phyloP scores from a whole-genome alignment of 2,329 filamentous ascomycete species.

The Hypoxylon sp. region DNA sequence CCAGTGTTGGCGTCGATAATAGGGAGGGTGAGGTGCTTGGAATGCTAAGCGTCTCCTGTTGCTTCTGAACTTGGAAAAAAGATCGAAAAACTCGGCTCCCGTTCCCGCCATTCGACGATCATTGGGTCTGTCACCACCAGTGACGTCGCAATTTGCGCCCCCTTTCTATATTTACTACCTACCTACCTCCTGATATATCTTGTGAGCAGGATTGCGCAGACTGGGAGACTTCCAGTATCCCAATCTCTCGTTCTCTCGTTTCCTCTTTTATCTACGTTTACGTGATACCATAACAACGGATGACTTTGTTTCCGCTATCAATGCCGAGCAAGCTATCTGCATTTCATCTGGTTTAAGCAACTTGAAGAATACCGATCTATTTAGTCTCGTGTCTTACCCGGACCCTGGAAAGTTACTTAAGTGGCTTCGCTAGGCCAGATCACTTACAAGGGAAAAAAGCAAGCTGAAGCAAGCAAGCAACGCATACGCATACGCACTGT shows the following conservation, averaged over 20 bases:
- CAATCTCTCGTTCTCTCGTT: not conserved
- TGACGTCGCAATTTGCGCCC: conserved; percentile 37
- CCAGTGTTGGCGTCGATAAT: not conserved
- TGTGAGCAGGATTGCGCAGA: conserved; percentile 26
- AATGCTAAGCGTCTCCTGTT: not conserved
- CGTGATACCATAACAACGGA: conserved; percentile 25
- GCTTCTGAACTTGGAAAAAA: not conserved
- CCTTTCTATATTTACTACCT: conserved; percentile 20
- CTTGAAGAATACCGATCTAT: conserved; percentile 9
- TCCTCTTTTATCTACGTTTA: conserved; percentile 19
- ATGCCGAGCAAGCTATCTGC: conserved; percentile 21
- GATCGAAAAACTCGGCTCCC: conserved; percentile 14
- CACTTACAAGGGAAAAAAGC: conserved; percentile 28
- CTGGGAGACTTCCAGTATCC: conserved; percentile 13
- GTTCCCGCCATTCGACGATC: conserved; percentile 25
- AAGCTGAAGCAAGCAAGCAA: conserved; percentile 28
- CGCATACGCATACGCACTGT: conserved; percentile 27
- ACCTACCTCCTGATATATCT: not conserved
- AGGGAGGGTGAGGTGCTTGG: conserved; percentile 18
- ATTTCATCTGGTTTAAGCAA: conserved; percentile 10
- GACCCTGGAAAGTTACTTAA: conserved; percentile 17
- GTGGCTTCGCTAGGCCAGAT: conserved; percentile 5
- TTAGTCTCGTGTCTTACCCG: conserved; percentile 18
- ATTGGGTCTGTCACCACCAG: conserved; percentile 34
- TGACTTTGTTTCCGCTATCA: conserved; percentile 15